Evolutionary conservation across 306 rosid species (phyloP).

Genomic region (Casuarina cunninghamiana): DNA sequence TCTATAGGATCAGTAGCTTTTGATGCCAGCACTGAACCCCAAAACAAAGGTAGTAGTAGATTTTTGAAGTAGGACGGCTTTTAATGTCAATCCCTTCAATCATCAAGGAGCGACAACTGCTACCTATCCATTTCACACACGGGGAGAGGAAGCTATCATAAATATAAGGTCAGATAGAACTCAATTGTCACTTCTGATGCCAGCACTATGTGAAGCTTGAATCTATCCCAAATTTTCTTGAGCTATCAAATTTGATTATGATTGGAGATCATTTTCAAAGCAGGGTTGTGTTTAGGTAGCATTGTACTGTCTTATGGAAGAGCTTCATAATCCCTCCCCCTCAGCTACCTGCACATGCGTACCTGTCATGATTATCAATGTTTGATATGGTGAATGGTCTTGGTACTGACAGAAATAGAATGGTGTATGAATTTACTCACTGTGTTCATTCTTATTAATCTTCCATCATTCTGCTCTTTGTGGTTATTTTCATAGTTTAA

Average conservation of each 20-base stretch:
- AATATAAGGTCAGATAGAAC: neutral
- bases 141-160: neutral
- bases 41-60: neutral
- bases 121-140: too few relatives aligned
- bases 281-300: neutral
- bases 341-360: neutral
- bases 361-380: neutral
- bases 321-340: neutral
- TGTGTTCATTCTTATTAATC: neutral
- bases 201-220: neutral
- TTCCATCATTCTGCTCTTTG: neutral
- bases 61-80: neutral
- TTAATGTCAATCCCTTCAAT: too few relatives aligned
- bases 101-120: too few relatives aligned
- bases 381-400: neutral
- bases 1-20: slow-evolving; percentile 6
- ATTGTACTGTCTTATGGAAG: neutral
- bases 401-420: neutral
- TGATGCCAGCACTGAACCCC: neutral
- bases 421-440: neutral
- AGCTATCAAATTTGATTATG: neutral
- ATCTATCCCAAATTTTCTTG: neutral
- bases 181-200: neutral
- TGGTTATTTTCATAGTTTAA: neutral
- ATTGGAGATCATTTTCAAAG: neutral